A percentile compares a stretch with the other conserved stretches of the same genome.
phyloP scores from a whole-genome alignment of 2,329 filamentous ascomycete genomes.

The Cladophialophora immunda region DNA sequence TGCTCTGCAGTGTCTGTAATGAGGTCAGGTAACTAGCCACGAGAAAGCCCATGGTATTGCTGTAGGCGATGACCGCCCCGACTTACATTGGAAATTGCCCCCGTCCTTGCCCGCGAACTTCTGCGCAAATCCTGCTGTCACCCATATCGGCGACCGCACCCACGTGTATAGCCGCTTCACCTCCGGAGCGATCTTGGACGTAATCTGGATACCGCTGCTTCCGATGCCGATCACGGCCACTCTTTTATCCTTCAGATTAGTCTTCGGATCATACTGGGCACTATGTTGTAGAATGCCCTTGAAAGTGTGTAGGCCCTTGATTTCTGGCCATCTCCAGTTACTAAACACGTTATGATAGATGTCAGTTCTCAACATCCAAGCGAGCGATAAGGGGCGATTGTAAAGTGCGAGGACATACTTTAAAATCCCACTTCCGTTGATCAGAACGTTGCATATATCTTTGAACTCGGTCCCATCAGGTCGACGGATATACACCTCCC shows the following conservation, averaged over 20 bases:
- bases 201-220: constrained; percentile 41
- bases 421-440: constrained; percentile 44
- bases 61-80: no score
- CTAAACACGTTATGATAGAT: no score
- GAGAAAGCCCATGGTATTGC: no score
- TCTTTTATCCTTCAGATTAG: constrained; percentile 42
- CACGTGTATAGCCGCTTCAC: constrained; percentile 45
- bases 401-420: constrained; percentile 49
- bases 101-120: constrained; percentile 40
- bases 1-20: constrained; percentile 37
- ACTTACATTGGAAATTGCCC: constrained; percentile 36
- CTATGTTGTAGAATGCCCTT: constrained; percentile 47
- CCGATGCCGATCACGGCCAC: constrained; percentile 43
- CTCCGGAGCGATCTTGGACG: constrained; percentile 50
- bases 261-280: constrained; percentile 44
- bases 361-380: constrained; percentile 47
- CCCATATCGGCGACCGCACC: constrained; percentile 45
- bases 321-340: constrained; percentile 49
- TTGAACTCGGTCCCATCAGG: constrained; percentile 37
- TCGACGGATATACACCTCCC: constrained; percentile 43
- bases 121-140: constrained; percentile 40
- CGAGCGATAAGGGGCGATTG: constrained; percentile 43
- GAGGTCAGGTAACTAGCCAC: no score
- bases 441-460: constrained; percentile 42
- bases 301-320: constrained; percentile 48